Percentiles rank a stretch among this genome's conserved stretches.
Evolutionary conservation across 345 rosid species (phyloP).

Genomic region (Tarenaya hassleriana): DNA sequence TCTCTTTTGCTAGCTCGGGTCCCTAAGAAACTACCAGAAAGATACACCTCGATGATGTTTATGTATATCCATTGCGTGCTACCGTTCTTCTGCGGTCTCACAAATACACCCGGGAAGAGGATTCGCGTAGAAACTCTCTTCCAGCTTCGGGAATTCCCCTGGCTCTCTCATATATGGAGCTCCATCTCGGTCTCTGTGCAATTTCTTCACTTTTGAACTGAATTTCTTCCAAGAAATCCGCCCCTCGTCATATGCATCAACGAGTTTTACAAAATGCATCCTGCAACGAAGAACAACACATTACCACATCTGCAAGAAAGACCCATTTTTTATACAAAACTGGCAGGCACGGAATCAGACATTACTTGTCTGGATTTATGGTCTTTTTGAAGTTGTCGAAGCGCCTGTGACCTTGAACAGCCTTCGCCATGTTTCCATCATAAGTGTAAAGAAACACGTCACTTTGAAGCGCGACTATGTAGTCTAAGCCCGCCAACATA

Average conservation of each 20-base stretch:
- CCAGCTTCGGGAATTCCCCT: slow-evolving; percentile 82
- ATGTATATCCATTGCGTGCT: slow-evolving; percentile 13
- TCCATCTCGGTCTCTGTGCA: slow-evolving; percentile 64
- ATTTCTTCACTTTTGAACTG: slow-evolving; percentile 74
- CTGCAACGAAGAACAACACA: slow-evolving; percentile 32
- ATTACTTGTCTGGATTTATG: slow-evolving; percentile 81
- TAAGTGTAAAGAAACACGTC: slow-evolving; percentile 82
- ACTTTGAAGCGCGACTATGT: slow-evolving; percentile 81
- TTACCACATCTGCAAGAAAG: background rate
- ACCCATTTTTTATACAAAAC: slow-evolving; percentile 1
- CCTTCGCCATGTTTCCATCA: slow-evolving; percentile 98
- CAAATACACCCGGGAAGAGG: slow-evolving; percentile 93
- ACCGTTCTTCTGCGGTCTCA: slow-evolving; percentile 32
- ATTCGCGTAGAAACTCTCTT: slow-evolving; percentile 86
- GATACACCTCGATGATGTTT: slow-evolving; percentile 10
- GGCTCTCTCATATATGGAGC: slow-evolving; percentile 63
- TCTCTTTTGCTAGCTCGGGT: slow-evolving; percentile 13
- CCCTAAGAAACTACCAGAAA: slow-evolving; percentile 20
- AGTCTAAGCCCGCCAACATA: slow-evolving; percentile 92
- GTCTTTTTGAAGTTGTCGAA: slow-evolving; percentile 84
- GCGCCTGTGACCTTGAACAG: slow-evolving; percentile 89
- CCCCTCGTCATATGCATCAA: slow-evolving; percentile 74
- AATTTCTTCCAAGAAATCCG: slow-evolving; percentile 78
- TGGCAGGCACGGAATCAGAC: background rate
- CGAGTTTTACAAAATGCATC: slow-evolving; percentile 75